Base-by-base conservation (phyloP, 73 alveolate genomes). In the Paramecium sonneborni region DNA sequence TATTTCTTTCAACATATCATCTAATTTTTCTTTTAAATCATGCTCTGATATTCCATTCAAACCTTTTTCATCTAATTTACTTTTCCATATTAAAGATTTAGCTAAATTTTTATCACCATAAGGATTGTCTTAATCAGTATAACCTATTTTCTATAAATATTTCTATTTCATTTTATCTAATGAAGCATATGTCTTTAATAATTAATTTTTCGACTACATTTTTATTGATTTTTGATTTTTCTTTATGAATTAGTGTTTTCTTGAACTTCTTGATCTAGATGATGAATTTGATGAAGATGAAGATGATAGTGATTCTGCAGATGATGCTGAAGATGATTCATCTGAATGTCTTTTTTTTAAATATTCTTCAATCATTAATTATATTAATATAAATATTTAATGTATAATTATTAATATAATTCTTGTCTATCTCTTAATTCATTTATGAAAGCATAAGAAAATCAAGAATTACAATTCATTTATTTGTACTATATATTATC, bases 81-180 rank as follows among this genome's bases (percentile, higher is more conserved):
- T 43, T 23, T 82, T 82, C 94, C 94, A 88, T 8, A 69, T 70
- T 32, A 88, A 28, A 57, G 91, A 43, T 35, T 88, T 82, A 32
- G 94, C 94, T 24, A 88, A 69, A 70, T 52, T 82, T 43, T 88
- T 88, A 44, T 88, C 94, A 38, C 94, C 94, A 88, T 69, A 88
- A 43, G 94, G 94, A 70, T 88, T 88, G 18, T 88, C 94, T n/a
- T 88, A 76, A 69, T 82, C 94, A 26, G 79, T 88, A 37, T 88
- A 88, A 39, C 87, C 85, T 14, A 88, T 69, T 20, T 70, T 88
- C 44, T 88, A 84, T 30, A 88, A 69, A 44, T 69, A 69, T 28
- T 70, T 57, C 12, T 88, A 24, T 26, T 82, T 88, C 90, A 69
- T 88, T 23, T 88, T 67, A 41, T 76, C 87, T 44, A 68, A 69